Evolutionary conservation across 192 early-diverging fungal species (phyloP), one percentile per base, ranked within the genome.

Genomic region (Coemansia sp.): DNA sequence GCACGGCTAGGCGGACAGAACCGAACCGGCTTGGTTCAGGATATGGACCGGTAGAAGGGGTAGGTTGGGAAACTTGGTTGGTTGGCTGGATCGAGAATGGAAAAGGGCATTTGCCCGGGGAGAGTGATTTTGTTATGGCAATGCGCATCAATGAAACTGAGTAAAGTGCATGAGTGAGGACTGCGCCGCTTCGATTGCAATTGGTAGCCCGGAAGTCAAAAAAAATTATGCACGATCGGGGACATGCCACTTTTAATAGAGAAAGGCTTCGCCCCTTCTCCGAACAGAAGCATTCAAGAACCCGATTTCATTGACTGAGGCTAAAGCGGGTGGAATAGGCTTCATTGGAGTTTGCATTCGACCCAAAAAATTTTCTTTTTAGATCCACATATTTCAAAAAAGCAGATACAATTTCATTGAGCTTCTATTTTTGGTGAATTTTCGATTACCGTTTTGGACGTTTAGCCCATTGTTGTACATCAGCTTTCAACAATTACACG

Each of bases 171-270:
- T 26, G 4, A 26, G 23, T 26, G 37, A 12, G 37, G 37, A 39
- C 37, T 39, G 37, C 37, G 37, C 37, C 37, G 37, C 37, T 26
- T n/a, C 37, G 37, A 39, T 18, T 26, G 18, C 21, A 47, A 47
- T 47, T 47, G 45, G 45, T 15, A 28, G 20, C 3, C 18, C 18
- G 16, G 43, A 21, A 39, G 14, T 39, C 37, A 12, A n/a, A 10
- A 12, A n/a, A 10, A 39, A 39, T 28, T 28, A 47, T 47, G 45
- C 45, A 28, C 30, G 45, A 47, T 47, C 45, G 45, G 45, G 45
- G 9, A 42, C 3, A 18, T 42, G 15, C n/a, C 41, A 17, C n/a
- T 42, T 28, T 20, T 28, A 28, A 47, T 47, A 47, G 45, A 14
- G 11, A 47, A 28, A 28, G 20, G 21, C 45, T 14, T 45, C 26